A percentile compares a stretch with the other conserved stretches of the same genome.
Evolutionary conservation across 1,139 yeast genomes (phyloP).

Genomic region (Pichia sp.): DNA sequence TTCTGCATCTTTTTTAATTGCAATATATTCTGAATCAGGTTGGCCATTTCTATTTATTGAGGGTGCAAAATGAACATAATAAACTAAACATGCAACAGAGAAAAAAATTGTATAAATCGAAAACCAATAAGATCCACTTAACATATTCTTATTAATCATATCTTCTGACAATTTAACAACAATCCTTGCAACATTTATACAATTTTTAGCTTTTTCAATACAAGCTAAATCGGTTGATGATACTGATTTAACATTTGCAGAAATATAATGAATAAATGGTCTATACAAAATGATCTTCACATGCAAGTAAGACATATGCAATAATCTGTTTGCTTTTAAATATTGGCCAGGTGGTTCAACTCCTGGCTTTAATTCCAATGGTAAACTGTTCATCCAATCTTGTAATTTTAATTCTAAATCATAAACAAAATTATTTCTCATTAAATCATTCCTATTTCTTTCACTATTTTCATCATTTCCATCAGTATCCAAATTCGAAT

Average conservation of each 20-base stretch:
- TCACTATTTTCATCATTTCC: background rate
- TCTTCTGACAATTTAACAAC: conserved; percentile 81
- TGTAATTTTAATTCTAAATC: conserved; percentile 67
- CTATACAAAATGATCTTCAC: conserved; percentile 82
- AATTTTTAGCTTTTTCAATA: conserved; percentile 72
- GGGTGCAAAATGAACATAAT: conserved; percentile 74
- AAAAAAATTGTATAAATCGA: conserved; percentile 88
- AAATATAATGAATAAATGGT: conserved; percentile 83
- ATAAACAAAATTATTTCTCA: conserved; percentile 59
- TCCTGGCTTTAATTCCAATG: conserved; percentile 69
- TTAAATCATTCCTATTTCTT: conserved; percentile 20
- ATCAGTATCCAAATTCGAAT: background rate
- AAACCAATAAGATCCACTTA: conserved; percentile 91
- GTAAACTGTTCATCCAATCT: conserved; percentile 69
- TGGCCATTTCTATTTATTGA: conserved; percentile 42
- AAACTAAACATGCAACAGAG: conserved; percentile 81
- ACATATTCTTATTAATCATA: conserved; percentile 65
- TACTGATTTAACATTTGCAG: conserved; percentile 31
- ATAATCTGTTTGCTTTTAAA: conserved; percentile 65
- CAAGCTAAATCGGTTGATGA: conserved; percentile 39
- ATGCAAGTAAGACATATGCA: conserved; percentile 75
- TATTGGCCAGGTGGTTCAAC: conserved; percentile 64
- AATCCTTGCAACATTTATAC: conserved; percentile 78
- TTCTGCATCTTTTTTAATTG: conserved; percentile 70
- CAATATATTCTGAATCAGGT: conserved; percentile 47